Percentiles rank a stretch among this genome's conserved stretches.
These are phyloP conservation scores for Fusarium domesticum DNA, from an alignment of 2,329 filamentous ascomycete genomes.

Conservation along the genomic window DNA sequence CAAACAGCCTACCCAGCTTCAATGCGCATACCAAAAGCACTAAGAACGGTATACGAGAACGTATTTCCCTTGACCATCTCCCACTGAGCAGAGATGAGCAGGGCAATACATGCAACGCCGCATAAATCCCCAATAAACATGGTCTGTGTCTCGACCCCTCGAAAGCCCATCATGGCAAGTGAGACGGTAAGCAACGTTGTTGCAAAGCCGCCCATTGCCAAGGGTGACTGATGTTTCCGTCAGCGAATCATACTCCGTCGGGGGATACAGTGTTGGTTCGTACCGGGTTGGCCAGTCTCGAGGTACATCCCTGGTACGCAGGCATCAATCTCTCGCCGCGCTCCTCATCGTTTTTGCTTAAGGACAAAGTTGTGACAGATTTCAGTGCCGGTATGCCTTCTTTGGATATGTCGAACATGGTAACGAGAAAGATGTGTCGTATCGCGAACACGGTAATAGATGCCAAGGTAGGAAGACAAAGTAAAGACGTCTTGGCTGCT, in stretches of 20 bases:
- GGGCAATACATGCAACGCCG: slow-evolving; percentile 28
- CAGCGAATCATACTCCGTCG: no score
- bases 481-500: no score
- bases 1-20: fast-evolving
- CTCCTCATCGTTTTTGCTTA: not conserved
- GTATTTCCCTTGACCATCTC: slow-evolving; percentile 28
- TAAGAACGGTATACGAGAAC: slow-evolving; percentile 29
- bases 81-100: slow-evolving; percentile 32
- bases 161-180: slow-evolving; percentile 30
- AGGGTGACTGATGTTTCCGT: slow-evolving; percentile 11
- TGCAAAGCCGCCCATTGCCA: slow-evolving; percentile 32
- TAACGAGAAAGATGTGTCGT: not conserved
- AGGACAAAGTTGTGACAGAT: not conserved
- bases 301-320: not conserved
- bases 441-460: no score
- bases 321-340: not conserved
- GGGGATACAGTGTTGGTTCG: no score
- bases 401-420: not conserved
- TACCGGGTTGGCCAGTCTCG: not conserved
- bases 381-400: not conserved
- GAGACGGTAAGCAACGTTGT: slow-evolving; percentile 28
- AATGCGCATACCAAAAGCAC: slow-evolving; percentile 24
- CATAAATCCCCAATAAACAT: slow-evolving; percentile 30
- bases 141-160: slow-evolving; percentile 27
- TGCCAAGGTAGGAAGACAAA: no score